Base-by-base conservation (phyloP, 768 basidiomycete species). In the Porpolomopsis calyptriformis region DNA sequence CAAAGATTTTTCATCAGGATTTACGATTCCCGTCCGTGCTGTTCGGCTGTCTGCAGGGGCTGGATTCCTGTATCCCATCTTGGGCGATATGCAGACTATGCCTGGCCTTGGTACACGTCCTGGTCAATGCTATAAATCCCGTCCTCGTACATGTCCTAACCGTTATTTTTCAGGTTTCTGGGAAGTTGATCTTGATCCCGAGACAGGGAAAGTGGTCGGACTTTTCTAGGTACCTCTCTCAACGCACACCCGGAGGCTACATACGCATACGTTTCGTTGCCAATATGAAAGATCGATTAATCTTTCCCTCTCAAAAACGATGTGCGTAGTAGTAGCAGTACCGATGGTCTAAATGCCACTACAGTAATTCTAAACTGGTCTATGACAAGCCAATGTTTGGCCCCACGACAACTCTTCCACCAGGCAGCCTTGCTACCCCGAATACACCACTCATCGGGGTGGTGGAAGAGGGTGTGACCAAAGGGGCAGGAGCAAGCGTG, bases 31-130 rank as follows among this genome's bases (percentile, higher is more conserved):
- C 20, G 90, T 99, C 60, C 80, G 88, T 25, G 79, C 81, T 46
- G 86, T 97, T 38, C 73, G 86, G 39, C 67, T 94, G 18, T 86
- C 88, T 5, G 96, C 91, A 4, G 94, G 94, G 35, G 92, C 93
- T 47, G 89, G 89, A 20, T 97, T 98, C 80, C 66, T 98, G 52
- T 96, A 93, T 64, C 93, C 94, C 19, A 76, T 97, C 51, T 72
- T 87, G n/a, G 89, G 87, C 31, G 90, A 93, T 62, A 97, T 99
- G 88, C 85, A 89, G 62, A 97, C 92, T 46, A 94, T 99, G 90
- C 94, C 94, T 36, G 94, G 92, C 54, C 76, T 96, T 34, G 88
- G 82, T 20, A 96, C 90, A 49, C 80, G 91, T 49, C 91, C 91
- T 61, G 88, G 85, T 80, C 48, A 53, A 66, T 49, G n/a, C n/a